Percentiles rank a stretch among this genome's conserved stretches.
Conservation (phyloP, 2,329 filamentous ascomycete species). For the Fusarium sp. region DNA sequence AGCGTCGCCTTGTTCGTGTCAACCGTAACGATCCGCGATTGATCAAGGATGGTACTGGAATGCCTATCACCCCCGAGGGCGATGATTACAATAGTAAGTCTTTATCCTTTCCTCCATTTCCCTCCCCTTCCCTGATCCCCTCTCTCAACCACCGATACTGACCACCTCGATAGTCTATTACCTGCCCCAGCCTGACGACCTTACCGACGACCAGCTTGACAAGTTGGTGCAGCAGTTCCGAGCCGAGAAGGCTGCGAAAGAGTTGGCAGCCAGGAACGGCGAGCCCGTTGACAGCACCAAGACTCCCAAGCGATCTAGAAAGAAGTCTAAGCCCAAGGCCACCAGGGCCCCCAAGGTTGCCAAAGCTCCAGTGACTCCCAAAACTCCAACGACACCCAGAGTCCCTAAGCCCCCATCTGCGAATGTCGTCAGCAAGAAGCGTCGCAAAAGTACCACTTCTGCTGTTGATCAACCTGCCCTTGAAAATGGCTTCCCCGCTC, state of each 20-base stretch:
- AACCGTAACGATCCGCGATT: neutral
- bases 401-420: constrained; percentile 3
- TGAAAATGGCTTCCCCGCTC: neutral
- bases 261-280: neutral
- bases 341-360: neutral
- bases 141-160: neutral
- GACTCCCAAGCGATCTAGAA: neutral
- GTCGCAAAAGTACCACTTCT: neutral
- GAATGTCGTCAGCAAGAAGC: constrained; percentile 15
- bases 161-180: constrained; percentile 8
- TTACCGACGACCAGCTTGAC: neutral
- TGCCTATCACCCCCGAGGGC: neutral
- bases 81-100: constrained; percentile 6
- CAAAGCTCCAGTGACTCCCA: neutral
- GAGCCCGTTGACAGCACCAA: neutral
- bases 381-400: neutral
- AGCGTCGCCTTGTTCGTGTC: constrained; percentile 6
- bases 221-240: neutral
- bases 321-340: neutral
- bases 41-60: neutral
- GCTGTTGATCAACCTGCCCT: neutral
- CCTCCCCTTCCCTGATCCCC: neutral
- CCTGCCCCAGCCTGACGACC: neutral
- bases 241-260: neutral
- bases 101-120: neutral